Evolutionary conservation across 2,329 filamentous ascomycete species (phyloP).

Genomic region (Botrytis deweyae): DNA sequence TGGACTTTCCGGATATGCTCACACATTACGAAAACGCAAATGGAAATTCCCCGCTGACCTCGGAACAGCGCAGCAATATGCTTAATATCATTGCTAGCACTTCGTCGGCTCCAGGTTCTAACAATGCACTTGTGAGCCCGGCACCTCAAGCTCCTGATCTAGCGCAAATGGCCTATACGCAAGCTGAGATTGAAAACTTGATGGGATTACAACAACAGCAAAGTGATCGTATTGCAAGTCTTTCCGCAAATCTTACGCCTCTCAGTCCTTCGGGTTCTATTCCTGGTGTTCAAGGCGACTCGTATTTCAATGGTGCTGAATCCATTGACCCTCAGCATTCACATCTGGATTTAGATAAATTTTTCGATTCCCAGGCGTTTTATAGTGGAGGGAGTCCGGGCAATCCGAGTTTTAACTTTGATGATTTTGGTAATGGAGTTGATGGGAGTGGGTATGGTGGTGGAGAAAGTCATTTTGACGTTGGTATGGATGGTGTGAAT

Average conservation of each 20-base stretch:
- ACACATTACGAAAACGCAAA: constrained; percentile 44
- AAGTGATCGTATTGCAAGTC: constrained; percentile 70
- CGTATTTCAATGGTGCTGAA: constrained; percentile 38
- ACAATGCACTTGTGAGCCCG: constrained; percentile 38
- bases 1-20: constrained; percentile 54
- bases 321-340: constrained; percentile 39
- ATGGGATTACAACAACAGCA: constrained; percentile 78
- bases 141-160: constrained; percentile 48
- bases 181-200: constrained; percentile 75
- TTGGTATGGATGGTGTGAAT: constrained; percentile 35
- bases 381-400: constrained; percentile 35
- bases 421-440: constrained; percentile 25
- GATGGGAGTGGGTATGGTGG: constrained; percentile 13
- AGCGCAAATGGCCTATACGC: constrained; percentile 64
- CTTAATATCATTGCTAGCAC: constrained; percentile 57
- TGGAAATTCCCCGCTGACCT: constrained; percentile 53
- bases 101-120: constrained; percentile 33
- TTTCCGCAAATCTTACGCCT: constrained; percentile 73
- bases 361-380: constrained; percentile 46
- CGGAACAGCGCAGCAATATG: constrained; percentile 60
- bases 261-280: constrained; percentile 78
- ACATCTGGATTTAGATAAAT: constrained; percentile 53
- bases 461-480: constrained; percentile 35
- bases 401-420: constrained; percentile 27
- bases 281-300: constrained; percentile 59